Evolutionary conservation across 225 moss, liverwort and hornwort genomes (phyloP).

Genomic region (Neckera pumila): DNA sequence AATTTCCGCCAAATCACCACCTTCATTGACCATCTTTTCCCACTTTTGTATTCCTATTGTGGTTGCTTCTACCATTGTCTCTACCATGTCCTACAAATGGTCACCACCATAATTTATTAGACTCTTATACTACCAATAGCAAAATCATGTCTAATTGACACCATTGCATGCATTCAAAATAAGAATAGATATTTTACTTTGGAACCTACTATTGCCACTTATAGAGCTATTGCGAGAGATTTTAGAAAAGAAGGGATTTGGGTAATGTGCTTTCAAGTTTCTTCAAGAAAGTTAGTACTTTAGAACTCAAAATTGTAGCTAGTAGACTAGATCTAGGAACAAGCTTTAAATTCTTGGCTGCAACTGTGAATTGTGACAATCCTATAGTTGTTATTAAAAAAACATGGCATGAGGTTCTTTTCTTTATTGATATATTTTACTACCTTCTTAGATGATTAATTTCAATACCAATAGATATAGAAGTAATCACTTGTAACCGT

Average conservation of each 20-base stretch:
- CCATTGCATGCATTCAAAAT: background rate
- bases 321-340: fast-evolving
- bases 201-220: background rate
- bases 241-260: background rate
- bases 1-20: background rate
- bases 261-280: background rate
- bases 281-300: background rate
- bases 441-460: background rate
- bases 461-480: background rate
- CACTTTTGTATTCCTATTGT: background rate
- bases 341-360: no score
- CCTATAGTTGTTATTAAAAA: background rate
- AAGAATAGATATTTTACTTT: background rate
- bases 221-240: background rate
- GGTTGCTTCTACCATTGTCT: background rate
- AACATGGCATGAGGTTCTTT: background rate
- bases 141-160: background rate
- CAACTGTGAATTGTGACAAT: background rate
- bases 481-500: background rate
- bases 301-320: background rate
- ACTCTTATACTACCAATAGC: background rate
- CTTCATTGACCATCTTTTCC: background rate
- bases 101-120: background rate
- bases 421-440: background rate
- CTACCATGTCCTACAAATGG: background rate